Evolutionary conservation across 192 early-diverging fungal genomes (phyloP).

Genomic region (Oehlia diaphana): DNA sequence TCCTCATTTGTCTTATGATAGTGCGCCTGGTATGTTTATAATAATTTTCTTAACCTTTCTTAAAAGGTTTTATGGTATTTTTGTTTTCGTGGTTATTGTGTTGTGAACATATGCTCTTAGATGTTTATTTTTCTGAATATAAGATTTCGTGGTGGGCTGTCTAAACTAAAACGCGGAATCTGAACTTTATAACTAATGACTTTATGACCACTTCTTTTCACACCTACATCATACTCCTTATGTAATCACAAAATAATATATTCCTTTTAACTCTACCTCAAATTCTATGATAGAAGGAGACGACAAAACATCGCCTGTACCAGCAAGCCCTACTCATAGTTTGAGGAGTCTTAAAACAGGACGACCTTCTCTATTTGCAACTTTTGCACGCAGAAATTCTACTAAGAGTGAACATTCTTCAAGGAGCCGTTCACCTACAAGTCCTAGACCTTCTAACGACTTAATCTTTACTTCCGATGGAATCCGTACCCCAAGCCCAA

Average conservation of each 20-base stretch:
- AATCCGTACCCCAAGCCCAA: slow-evolving; percentile 20
- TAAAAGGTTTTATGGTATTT: background rate
- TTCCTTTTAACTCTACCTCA: background rate
- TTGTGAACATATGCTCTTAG: background rate
- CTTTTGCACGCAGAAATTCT: slow-evolving; percentile 30
- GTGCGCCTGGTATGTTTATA: slow-evolving; percentile 25
- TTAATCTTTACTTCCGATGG: slow-evolving; percentile 2
- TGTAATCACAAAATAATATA: background rate
- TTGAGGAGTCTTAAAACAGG: slow-evolving; percentile 20
- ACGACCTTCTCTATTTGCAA: slow-evolving; percentile 21
- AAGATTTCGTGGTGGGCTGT: background rate
- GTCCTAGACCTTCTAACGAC: slow-evolving; percentile 28
- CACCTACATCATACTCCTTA: background rate
- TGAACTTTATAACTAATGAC: background rate
- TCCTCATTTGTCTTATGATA: slow-evolving; percentile 16
- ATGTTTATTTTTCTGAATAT: background rate
- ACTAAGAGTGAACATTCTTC: slow-evolving; percentile 28
- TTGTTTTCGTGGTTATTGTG: background rate
- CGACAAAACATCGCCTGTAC: slow-evolving; percentile 9
- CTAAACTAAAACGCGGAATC: background rate
- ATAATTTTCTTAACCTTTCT: background rate
- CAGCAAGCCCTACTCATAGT: slow-evolving; percentile 25
- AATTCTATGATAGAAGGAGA: slow-evolving; percentile 18
- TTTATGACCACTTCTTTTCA: background rate
- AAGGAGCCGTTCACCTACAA: slow-evolving; percentile 27